These are phyloP conservation scores for Eleusine indica DNA, from an alignment of 176 grass and related monocot species.

Conservation along the genomic window DNA sequence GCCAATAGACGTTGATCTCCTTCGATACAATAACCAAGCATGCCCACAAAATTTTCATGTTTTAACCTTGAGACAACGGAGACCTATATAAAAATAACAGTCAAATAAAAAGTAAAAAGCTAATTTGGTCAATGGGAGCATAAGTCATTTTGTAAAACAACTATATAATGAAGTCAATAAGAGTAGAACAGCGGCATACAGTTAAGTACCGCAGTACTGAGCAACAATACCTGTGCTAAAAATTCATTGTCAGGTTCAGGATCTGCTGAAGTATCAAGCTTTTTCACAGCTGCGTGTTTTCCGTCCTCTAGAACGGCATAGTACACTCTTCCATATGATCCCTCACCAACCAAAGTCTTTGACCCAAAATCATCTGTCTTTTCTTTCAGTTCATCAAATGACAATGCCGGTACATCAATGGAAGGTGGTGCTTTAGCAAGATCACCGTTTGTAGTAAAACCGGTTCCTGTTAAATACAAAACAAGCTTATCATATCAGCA, in stretches of 20 bases:
- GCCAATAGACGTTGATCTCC: conserved; percentile 63
- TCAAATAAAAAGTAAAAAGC: not conserved
- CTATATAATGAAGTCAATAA: not conserved
- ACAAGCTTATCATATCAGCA: conserved; percentile 22
- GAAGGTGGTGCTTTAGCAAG: conserved; percentile 39
- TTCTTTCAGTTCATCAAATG: conserved; percentile 67
- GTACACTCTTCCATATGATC: conserved; percentile 88
- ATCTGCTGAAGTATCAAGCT: conserved; percentile 71
- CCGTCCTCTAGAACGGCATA: conserved; percentile 60
- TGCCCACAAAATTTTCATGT: conserved; percentile 66
- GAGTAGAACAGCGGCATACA: conserved; percentile 4
- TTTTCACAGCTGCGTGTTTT: conserved; percentile 70
- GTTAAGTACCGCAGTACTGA: not conserved
- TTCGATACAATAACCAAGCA: conserved; percentile 71
- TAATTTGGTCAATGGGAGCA: conserved; percentile 3
- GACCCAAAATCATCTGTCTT: conserved; percentile 85
- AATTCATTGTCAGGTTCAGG: conserved; percentile 66
- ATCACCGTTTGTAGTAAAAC: conserved; percentile 39
- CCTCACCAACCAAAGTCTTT: conserved; percentile 77
- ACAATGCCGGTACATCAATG: conserved; percentile 64
- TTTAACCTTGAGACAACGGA: conserved; percentile 64
- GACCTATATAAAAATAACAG: conserved; percentile 42
- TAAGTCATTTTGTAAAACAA: not conserved
- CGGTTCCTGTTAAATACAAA: conserved; percentile 36
- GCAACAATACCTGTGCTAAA: conserved; percentile 58